Conservation (phyloP, 192 early-diverging fungal genomes). For the Rhizoclosmatium globosum region DNA sequence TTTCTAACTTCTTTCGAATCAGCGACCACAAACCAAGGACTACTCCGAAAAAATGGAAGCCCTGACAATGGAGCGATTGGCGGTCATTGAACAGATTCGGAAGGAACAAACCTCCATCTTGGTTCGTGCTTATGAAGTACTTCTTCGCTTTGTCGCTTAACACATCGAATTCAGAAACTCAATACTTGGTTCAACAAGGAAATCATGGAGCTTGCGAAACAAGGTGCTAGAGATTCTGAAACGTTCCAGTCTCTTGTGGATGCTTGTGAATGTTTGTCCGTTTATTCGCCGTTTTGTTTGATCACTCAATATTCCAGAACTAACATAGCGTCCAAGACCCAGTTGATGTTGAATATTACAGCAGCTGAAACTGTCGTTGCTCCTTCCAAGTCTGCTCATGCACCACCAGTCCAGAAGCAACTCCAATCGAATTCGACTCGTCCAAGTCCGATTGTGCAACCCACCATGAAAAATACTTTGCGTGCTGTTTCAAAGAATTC, state of each 20-base stretch:
- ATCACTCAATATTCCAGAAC: no score
- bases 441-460: no score
- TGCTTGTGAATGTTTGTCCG: conserved; percentile 14
- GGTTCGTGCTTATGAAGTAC: not conserved
- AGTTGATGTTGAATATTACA: no score
- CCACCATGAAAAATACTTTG: no score
- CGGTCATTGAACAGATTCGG: conserved; percentile 2
- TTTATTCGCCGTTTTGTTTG: no score
- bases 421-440: not conserved
- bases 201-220: not conserved
- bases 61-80: not conserved
- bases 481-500: not conserved
- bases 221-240: conserved; percentile 6
- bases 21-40: not conserved
- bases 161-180: not conserved
- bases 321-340: no score
- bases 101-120: not conserved
- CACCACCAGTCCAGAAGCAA: not conserved
- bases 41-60: conserved; percentile 7
- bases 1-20: not conserved
- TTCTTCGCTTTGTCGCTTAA: not conserved
- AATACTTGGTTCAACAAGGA: conserved; percentile 14
- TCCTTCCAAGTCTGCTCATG: not conserved
- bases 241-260: not conserved
- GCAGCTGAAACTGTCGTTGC: no score